Evolutionary conservation across 2,329 filamentous ascomycete species (phyloP).

Genomic region (Alternaria arborescens): DNA sequence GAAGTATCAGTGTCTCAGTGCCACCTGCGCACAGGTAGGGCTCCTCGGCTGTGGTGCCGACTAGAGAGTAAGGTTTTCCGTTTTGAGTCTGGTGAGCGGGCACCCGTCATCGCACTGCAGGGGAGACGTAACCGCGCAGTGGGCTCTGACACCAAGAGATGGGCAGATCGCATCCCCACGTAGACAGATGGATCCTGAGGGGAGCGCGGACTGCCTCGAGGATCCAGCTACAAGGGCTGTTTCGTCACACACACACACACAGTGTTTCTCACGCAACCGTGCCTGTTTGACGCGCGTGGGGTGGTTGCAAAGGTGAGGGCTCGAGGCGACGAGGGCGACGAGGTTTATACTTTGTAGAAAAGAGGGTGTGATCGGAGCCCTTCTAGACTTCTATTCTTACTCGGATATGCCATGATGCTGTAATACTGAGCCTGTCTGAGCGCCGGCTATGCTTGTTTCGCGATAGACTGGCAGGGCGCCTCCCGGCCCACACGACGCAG

Average conservation of each 20-base stretch:
- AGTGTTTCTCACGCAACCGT: conserved; percentile 16
- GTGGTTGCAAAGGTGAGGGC: neutral
- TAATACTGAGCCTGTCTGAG: conserved; percentile 19
- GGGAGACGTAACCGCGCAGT: conserved; percentile 7
- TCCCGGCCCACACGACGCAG: conserved; percentile 13
- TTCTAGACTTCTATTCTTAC: conserved; percentile 8
- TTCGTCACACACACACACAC: conserved; percentile 4
- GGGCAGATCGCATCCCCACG: neutral
- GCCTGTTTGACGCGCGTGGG: conserved; percentile 10
- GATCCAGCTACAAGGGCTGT: neutral
- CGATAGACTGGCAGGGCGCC: conserved; percentile 18
- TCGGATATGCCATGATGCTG: conserved; percentile 20
- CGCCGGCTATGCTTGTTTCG: conserved; percentile 18
- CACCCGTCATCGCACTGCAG: conserved; percentile 15
- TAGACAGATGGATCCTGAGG: neutral
- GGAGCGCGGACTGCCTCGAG: neutral
- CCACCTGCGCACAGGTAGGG: conserved; percentile 2
- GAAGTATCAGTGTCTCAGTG: conserved; percentile 7
- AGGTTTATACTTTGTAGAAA: neutral
- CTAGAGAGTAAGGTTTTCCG: conserved; percentile 5
- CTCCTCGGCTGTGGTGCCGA: conserved; percentile 12
- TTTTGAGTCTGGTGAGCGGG: conserved; percentile 8
- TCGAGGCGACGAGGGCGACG: neutral
- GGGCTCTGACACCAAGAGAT: conserved; percentile 4
- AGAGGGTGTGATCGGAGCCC: neutral